Percentiles rank a stretch among this genome's conserved stretches.
Conservation (phyloP, 371 early-diverging fungal species). For the Mucor racemosus region DNA sequence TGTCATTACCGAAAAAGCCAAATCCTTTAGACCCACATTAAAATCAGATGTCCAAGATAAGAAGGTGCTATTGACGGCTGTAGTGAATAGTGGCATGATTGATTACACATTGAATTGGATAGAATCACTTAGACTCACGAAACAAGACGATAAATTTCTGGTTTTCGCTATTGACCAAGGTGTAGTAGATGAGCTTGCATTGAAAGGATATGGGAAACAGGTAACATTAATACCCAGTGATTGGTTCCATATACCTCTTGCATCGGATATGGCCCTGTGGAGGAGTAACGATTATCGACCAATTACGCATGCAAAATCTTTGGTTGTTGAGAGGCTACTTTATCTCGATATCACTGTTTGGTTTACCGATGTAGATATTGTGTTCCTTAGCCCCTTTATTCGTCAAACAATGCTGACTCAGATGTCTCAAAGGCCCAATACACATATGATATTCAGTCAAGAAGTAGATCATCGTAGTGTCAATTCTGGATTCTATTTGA, state of each 20-base stretch:
- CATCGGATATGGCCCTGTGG: constrained; percentile 34
- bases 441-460: constrained; percentile 30
- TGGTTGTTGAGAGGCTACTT: constrained; percentile 46
- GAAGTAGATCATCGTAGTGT: constrained; percentile 26
- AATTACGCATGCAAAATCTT: constrained; percentile 44
- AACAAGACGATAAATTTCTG: constrained; percentile 28
- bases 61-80: constrained; percentile 34
- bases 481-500: constrained; percentile 35
- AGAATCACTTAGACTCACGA: constrained; percentile 35
- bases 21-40: background rate
- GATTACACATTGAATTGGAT: constrained; percentile 48
- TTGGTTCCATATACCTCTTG: constrained; percentile 44
- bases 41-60: background rate
- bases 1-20: constrained; percentile 1
- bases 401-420: constrained; percentile 3
- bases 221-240: constrained; percentile 40
- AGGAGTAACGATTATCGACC: constrained; percentile 35
- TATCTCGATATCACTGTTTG: constrained; percentile 34
- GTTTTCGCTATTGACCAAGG: constrained; percentile 46
- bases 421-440: constrained; percentile 19
- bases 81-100: constrained; percentile 43
- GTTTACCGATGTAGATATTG: constrained; percentile 33
- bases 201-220: constrained; percentile 31
- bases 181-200: constrained; percentile 28
- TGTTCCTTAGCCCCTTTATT: constrained; percentile 16